Percentiles rank a stretch among this genome's conserved stretches.
Conservation (phyloP, 139 green algal species). For the Chlorella sp. region DNA sequence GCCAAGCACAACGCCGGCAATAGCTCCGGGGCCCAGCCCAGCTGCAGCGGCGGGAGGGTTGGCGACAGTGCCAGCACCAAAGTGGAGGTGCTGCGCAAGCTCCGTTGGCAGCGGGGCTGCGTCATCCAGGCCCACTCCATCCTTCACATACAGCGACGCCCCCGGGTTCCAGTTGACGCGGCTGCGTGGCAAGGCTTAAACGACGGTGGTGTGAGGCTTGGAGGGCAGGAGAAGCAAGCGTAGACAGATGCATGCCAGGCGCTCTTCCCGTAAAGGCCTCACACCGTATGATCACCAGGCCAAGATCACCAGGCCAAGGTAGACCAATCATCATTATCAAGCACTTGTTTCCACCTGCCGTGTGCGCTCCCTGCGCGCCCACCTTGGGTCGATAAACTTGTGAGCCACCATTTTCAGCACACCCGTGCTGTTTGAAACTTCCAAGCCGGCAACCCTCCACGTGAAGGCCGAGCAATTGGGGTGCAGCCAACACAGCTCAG, state of each 20-base stretch:
- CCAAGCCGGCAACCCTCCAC: not conserved
- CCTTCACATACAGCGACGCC: not conserved
- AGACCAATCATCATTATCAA: not conserved
- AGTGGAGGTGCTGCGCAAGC: not conserved
- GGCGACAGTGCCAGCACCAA: not conserved
- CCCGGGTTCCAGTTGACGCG: constrained; percentile 2
- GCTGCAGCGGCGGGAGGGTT: not conserved
- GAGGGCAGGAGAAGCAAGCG: too few relatives aligned
- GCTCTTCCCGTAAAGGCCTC: not conserved
- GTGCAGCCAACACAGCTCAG: not conserved
- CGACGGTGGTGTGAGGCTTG: not conserved
- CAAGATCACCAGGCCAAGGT: too few relatives aligned
- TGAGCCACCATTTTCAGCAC: not conserved
- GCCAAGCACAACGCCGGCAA: not conserved
- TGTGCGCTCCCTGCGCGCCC: too few relatives aligned
- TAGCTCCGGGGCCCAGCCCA: not conserved
- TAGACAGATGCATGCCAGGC: not conserved
- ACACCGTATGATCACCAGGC: not conserved
- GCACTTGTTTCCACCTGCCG: not conserved
- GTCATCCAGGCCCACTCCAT: not conserved
- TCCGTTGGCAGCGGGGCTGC: not conserved
- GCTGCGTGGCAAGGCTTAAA: not conserved
- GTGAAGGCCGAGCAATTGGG: not conserved
- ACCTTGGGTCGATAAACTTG: too few relatives aligned
- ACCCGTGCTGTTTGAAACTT: not conserved